Evolutionary conservation across 2,329 filamentous ascomycete genomes (phyloP).

Genomic region (Fusarium longipes): DNA sequence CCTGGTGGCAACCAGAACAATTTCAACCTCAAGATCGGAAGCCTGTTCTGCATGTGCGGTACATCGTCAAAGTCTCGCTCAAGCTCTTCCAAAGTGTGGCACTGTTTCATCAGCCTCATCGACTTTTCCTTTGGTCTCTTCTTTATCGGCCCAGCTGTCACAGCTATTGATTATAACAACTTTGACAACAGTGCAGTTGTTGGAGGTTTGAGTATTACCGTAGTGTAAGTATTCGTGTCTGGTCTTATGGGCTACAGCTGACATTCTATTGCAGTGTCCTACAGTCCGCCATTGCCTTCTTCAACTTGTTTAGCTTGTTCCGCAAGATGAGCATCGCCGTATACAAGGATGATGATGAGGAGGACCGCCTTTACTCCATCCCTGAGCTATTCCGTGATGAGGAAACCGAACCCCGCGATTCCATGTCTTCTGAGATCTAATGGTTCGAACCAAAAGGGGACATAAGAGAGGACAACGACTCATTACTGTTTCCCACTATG

Average conservation of each 20-base stretch:
- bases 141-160: conserved; percentile 29
- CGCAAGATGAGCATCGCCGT: conserved; percentile 36
- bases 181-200: neutral
- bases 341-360: conserved; percentile 34
- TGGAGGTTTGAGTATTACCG: conserved; percentile 26
- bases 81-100: neutral
- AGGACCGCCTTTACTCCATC: conserved; percentile 18
- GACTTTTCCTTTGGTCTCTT: conserved; percentile 35
- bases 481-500: neutral
- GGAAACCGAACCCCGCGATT: conserved; percentile 34
- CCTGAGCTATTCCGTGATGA: conserved; percentile 37
- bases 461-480: neutral
- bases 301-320: conserved; percentile 33
- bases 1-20: conserved; percentile 20
- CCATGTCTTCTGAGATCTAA: conserved; percentile 31
- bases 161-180: neutral
- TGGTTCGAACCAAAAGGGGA: neutral
- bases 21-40: conserved; percentile 42
- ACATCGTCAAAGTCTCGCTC: neutral
- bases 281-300: conserved; percentile 23
- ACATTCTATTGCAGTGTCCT: conserved; percentile 19
- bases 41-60: conserved; percentile 36
- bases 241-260: neutral
- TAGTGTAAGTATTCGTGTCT: conserved; percentile 32
- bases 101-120: conserved; percentile 28